Evolutionary conservation across 345 rosid species (phyloP).

Genomic region (Cardamine chenopodiifolia): DNA sequence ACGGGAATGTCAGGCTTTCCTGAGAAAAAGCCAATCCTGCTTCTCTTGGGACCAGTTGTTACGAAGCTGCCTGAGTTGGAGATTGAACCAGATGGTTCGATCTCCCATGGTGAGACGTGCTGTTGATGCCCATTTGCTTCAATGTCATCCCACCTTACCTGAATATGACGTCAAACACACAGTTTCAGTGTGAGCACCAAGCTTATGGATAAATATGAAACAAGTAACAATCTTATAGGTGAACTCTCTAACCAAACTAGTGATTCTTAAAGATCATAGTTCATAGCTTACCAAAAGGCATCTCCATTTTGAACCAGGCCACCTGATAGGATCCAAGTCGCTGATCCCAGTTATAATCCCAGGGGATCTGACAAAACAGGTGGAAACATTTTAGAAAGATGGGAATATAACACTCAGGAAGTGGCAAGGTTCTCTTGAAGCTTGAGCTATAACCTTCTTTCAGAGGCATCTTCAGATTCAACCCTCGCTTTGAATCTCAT

Average conservation of each 20-base stretch:
- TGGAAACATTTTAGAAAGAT: background rate
- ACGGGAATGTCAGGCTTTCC: conserved; percentile 68
- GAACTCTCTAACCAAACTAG: background rate
- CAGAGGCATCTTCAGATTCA: conserved; percentile 92
- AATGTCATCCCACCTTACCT: conserved; percentile 94
- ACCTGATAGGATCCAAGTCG: conserved; percentile 84
- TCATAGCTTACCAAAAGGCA: conserved; percentile 67
- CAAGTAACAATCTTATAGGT: background rate
- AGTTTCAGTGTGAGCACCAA: conserved; percentile 8
- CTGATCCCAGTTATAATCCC: conserved; percentile 81
- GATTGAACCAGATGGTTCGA: conserved; percentile 70
- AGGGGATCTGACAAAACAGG: conserved; percentile 55
- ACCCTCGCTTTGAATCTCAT: conserved; percentile 85
- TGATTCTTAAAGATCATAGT: background rate
- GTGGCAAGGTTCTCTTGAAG: conserved; percentile 1
- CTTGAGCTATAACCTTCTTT: conserved; percentile 65
- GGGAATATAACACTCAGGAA: background rate
- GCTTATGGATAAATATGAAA: background rate
- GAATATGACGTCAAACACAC: conserved; percentile 28
- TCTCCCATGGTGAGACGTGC: conserved; percentile 94
- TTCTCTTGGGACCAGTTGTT: conserved; percentile 70
- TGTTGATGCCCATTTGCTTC: conserved; percentile 62
- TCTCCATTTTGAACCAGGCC: conserved; percentile 98
- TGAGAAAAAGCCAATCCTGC: conserved; percentile 73
- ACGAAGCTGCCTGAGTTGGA: conserved; percentile 59